These are phyloP conservation scores for Leucaena leucocephala DNA, from an alignment of 306 rosid species.

Conservation along the genomic window DNA sequence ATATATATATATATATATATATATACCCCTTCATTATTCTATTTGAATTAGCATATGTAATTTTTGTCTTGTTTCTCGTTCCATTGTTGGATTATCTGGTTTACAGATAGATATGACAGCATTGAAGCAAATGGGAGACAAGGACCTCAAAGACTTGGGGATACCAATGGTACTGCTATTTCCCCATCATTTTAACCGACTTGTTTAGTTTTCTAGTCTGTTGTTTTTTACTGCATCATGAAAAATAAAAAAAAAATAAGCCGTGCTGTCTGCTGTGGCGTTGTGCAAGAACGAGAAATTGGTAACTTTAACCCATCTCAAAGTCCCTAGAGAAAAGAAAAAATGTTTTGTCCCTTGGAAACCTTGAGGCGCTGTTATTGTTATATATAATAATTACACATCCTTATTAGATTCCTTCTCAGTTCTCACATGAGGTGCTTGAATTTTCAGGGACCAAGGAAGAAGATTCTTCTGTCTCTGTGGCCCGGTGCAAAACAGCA, in stretches of 20 bases:
- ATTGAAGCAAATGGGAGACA: slow-evolving; percentile 70
- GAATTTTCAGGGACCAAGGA: slow-evolving; percentile 69
- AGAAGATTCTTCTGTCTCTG: slow-evolving; percentile 64
- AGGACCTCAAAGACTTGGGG: slow-evolving; percentile 73
- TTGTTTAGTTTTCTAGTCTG: neutral
- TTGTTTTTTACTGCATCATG: neutral
- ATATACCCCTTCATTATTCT: neutral
- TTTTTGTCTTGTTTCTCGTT: neutral
- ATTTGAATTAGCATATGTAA: neutral
- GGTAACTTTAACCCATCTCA: neutral
- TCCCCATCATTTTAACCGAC: neutral
- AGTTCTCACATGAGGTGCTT: slow-evolving; percentile 30
- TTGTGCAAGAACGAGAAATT: neutral
- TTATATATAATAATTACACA: neutral
- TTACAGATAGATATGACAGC: slow-evolving; percentile 67
- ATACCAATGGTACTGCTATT: slow-evolving; percentile 63
- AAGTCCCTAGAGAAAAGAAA: neutral
- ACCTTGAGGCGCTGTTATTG: neutral
- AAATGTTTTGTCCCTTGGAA: neutral
- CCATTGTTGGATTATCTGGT: slow-evolving; percentile 9
- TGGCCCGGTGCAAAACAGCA: slow-evolving; percentile 41
- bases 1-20: no score
- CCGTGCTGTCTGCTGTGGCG: neutral
- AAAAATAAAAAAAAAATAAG: neutral
- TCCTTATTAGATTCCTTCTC: neutral